Conservation (phyloP, 2,329 filamentous ascomycete species). For the Meredithiella fracta region DNA sequence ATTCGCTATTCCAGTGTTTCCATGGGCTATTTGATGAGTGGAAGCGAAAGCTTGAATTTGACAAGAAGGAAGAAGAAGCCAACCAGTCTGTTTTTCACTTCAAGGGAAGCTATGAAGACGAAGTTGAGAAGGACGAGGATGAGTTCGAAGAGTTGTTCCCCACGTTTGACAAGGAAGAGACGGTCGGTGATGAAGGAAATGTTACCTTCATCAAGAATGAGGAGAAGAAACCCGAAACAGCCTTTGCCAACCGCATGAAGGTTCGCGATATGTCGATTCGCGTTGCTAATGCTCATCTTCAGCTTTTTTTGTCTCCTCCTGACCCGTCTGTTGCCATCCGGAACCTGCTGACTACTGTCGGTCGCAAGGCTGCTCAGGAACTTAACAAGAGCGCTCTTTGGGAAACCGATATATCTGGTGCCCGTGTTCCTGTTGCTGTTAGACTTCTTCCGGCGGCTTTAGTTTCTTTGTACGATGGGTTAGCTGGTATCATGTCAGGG, state of each 20-base stretch:
- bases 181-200: constrained; percentile 9
- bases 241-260: constrained; percentile 21
- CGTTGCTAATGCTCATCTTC: constrained; percentile 43
- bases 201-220: not conserved
- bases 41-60: constrained; percentile 58
- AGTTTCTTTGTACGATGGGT: constrained; percentile 46
- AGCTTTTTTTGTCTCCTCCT: constrained; percentile 30
- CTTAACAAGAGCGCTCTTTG: constrained; percentile 15
- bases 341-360: constrained; percentile 28
- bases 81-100: constrained; percentile 72
- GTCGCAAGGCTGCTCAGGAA: constrained; percentile 23
- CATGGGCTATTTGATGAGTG: constrained; percentile 63
- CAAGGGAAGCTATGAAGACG: constrained; percentile 58
- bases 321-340: constrained; percentile 28
- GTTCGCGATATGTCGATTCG: constrained; percentile 41
- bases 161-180: constrained; percentile 42
- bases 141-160: constrained; percentile 75
- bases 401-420: constrained; percentile 15
- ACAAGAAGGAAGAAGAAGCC: constrained; percentile 57
- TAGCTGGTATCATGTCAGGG: constrained; percentile 25
- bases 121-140: constrained; percentile 55
- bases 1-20: constrained; percentile 45
- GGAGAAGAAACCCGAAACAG: constrained; percentile 9
- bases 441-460: constrained; percentile 50
- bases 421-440: constrained; percentile 24